These are phyloP conservation scores for Pyrenophora tritici-repentis DNA, from an alignment of 2,329 filamentous ascomycete species.

Conservation along the genomic window DNA sequence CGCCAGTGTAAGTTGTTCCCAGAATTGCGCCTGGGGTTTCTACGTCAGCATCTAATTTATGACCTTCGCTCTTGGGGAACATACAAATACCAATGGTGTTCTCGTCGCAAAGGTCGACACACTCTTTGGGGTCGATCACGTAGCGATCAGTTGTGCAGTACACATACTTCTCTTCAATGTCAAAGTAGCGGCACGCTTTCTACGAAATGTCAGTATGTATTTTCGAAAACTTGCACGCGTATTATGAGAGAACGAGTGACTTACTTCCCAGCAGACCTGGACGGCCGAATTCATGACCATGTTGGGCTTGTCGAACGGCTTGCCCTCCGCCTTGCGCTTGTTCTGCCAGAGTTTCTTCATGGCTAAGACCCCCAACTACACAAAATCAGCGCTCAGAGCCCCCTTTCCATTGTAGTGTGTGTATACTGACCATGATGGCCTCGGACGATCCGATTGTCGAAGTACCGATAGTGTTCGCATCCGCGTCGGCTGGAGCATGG, in stretches of 20 bases:
- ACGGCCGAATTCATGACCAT: slow-evolving; percentile 95
- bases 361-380: slow-evolving; percentile 72
- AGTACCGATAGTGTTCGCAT: slow-evolving; percentile 76
- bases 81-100: slow-evolving; percentile 85
- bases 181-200: slow-evolving; percentile 81
- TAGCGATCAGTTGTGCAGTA: slow-evolving; percentile 66
- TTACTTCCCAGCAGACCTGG: slow-evolving; percentile 87
- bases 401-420: neutral
- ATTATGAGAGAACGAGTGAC: neutral
- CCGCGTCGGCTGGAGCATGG: slow-evolving; percentile 69
- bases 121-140: slow-evolving; percentile 67
- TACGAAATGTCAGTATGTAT: slow-evolving; percentile 1
- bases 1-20: slow-evolving; percentile 91
- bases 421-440: slow-evolving; percentile 59
- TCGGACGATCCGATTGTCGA: slow-evolving; percentile 90
- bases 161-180: slow-evolving; percentile 85
- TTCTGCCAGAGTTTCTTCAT: slow-evolving; percentile 98
- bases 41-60: neutral
- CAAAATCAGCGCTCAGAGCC: neutral
- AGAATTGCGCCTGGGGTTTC: slow-evolving; percentile 65
- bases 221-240: no score
- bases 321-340: slow-evolving; percentile 79
- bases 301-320: slow-evolving; percentile 80
- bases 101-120: slow-evolving; percentile 66
- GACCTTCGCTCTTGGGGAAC: neutral